phyloP scores from a whole-genome alignment of 2,329 filamentous ascomycete genomes.

The Sporothrix inflata region DNA sequence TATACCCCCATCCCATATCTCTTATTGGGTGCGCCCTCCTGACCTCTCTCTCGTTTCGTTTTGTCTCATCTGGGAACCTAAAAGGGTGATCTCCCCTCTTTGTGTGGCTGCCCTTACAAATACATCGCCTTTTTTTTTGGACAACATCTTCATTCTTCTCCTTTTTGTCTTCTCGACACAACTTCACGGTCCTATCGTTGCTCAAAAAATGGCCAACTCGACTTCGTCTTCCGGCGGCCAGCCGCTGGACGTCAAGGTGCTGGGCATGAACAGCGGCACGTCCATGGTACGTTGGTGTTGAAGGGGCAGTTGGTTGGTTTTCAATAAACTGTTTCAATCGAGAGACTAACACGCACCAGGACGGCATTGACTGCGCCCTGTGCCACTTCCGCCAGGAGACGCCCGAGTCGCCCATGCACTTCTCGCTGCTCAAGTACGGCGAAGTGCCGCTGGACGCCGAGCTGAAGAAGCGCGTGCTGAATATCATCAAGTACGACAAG shows the following conservation, averaged over 20 bases:
- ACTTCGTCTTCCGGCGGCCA: constrained; percentile 31
- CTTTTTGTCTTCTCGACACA: neutral
- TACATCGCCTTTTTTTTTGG: neutral
- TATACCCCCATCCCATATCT: no score
- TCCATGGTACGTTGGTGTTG: constrained; percentile 45
- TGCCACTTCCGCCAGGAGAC: constrained; percentile 59
- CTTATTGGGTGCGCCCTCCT: no score
- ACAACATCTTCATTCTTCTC: neutral
- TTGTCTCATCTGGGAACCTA: neutral
- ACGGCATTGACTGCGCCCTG: constrained; percentile 62
- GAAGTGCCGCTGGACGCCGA: constrained; percentile 57
- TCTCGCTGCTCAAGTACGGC: constrained; percentile 60
- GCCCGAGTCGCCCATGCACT: constrained; percentile 56
- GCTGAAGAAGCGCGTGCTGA: constrained; percentile 61
- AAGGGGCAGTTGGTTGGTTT: no score
- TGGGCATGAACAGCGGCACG: constrained; percentile 59
- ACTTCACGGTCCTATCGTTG: neutral
- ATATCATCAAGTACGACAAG: constrained; percentile 58
- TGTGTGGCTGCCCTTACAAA: neutral
- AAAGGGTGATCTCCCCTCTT: neutral
- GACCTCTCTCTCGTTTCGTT: no score
- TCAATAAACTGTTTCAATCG: no score
- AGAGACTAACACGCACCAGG: constrained; percentile 43
- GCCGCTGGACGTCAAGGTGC: constrained; percentile 54
- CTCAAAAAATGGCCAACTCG: neutral